Evolutionary conservation across 2,329 filamentous ascomycete genomes (phyloP), one percentile per base, ranked within the genome.

Genomic region (Fusarium sp.): DNA sequence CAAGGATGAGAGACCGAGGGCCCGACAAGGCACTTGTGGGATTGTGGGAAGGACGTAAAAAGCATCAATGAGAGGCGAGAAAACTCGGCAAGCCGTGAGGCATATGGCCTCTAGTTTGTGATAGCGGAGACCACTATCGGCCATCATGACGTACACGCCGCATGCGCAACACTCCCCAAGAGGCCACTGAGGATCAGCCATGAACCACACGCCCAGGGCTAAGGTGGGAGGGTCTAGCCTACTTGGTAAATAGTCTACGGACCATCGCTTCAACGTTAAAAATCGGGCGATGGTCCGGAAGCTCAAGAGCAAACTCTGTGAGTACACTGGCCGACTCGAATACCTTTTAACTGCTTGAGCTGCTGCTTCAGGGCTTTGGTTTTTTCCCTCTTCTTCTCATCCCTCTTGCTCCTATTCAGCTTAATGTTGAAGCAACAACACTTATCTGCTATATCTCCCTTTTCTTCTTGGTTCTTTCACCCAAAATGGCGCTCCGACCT

Each of bases 401-500:
- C 56, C 58, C 45, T 68, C 46, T 52, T 56, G 46, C 36, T 36
- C 43, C 54, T 59, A 51, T 49, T 58, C 63, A 67, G 55, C 66
- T 74, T 74, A 31, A 75, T 75, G 73, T 75, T 74, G 69, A 67
- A 39, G 56, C 57, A 43, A 73, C 65, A 74, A 60, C 73, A 75
- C 55, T 45, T 75, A 39, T 58, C 52, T 68, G 71, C 71, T 51
- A 75, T 75, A 66, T 75, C 71, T 54, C 74, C 72, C 69, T 73
- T 75, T 53, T 74, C 72, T 58, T 73, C 58, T 50, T 75, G 71
- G 69, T 73, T 75, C 58, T 76, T 76, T 40, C 59, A 65, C 71
- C 71, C 74, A 84, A 71, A 71, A 95, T 94, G 92, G 90, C 91
- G 73, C 74, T 75, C 58, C 78, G 86, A 83, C 79, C 96, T 39